Conservation (phyloP, 2,329 filamentous ascomycete genomes). For the Colletotrichum viniferum region DNA sequence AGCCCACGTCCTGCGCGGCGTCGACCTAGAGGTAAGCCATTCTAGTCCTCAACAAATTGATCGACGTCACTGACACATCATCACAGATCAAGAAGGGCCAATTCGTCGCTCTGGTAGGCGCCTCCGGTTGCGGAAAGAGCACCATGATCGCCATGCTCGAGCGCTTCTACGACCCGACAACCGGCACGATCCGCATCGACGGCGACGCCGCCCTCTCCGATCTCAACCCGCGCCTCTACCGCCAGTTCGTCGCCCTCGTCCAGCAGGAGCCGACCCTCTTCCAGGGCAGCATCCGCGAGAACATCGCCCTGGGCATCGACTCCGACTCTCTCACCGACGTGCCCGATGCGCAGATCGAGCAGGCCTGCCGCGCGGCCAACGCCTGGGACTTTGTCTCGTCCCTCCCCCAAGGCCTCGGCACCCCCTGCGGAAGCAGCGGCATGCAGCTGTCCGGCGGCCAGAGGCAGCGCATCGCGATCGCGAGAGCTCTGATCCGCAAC, state of each 20-base stretch:
- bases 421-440: constrained; percentile 68
- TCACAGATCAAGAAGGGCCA: constrained; percentile 47
- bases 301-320: constrained; percentile 44
- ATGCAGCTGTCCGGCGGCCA: constrained; percentile 76
- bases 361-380: constrained; percentile 52
- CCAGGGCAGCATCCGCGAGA: constrained; percentile 49
- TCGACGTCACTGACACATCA: neutral
- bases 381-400: constrained; percentile 49
- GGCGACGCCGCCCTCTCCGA: constrained; percentile 43
- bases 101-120: constrained; percentile 59
- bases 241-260: constrained; percentile 57
- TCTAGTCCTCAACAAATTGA: accelerated
- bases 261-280: constrained; percentile 62
- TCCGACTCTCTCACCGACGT: constrained; percentile 12
- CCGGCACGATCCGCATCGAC: constrained; percentile 52
- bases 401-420: constrained; percentile 56
- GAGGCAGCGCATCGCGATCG: constrained; percentile 75
- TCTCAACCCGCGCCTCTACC: constrained; percentile 54
- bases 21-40: constrained; percentile 40
- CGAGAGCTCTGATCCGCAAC: constrained; percentile 70
- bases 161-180: constrained; percentile 47
- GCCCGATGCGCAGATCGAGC: constrained; percentile 40
- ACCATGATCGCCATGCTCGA: constrained; percentile 61
- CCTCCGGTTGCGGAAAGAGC: constrained; percentile 64
- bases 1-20: constrained; percentile 43